Evolutionary conservation across 192 early-diverging fungal genomes (phyloP).

Genomic region (Borealophlyctis nickersoniae): DNA sequence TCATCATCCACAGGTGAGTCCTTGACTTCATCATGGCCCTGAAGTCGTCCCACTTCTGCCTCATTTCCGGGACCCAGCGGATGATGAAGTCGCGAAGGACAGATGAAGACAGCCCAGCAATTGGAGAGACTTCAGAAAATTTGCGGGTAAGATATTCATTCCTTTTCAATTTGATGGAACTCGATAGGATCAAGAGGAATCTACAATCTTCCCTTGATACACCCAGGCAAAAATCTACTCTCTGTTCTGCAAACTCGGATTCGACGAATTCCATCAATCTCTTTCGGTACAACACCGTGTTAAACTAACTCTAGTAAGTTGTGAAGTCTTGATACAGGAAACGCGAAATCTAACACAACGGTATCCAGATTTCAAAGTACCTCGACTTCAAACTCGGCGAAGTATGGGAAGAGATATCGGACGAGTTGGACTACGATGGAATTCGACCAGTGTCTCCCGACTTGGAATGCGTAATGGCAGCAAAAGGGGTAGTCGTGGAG

Average conservation of each 20-base stretch:
- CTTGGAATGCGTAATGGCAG: slow-evolving; percentile 52
- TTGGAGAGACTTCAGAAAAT: slow-evolving; percentile 32
- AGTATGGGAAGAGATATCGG: slow-evolving; percentile 49
- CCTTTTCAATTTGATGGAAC: too few species aligned
- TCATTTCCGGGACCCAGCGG: not conserved
- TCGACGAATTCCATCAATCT: slow-evolving; percentile 19
- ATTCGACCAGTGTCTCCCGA: slow-evolving; percentile 49
- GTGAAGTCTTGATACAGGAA: not conserved
- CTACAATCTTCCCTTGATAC: not conserved
- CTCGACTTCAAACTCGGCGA: slow-evolving; percentile 56
- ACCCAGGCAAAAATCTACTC: slow-evolving; percentile 47
- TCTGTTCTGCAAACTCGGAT: slow-evolving; percentile 46
- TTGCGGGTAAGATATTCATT: slow-evolving; percentile 15
- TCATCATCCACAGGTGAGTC: too few species aligned
- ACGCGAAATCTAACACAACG: not conserved
- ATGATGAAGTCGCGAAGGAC: not conserved
- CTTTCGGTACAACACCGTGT: slow-evolving; percentile 27
- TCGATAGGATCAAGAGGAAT: too few species aligned
- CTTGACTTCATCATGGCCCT: too few species aligned
- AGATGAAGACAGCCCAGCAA: not conserved
- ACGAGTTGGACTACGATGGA: slow-evolving; percentile 43
- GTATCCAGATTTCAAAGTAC: slow-evolving; percentile 40
- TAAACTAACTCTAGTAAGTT: slow-evolving; percentile 32
- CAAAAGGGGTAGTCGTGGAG: slow-evolving; percentile 61
- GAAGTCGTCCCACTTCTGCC: too few species aligned